Conservation (phyloP, 2,329 filamentous ascomycete genomes). For the Ophiostoma sp. region DNA sequence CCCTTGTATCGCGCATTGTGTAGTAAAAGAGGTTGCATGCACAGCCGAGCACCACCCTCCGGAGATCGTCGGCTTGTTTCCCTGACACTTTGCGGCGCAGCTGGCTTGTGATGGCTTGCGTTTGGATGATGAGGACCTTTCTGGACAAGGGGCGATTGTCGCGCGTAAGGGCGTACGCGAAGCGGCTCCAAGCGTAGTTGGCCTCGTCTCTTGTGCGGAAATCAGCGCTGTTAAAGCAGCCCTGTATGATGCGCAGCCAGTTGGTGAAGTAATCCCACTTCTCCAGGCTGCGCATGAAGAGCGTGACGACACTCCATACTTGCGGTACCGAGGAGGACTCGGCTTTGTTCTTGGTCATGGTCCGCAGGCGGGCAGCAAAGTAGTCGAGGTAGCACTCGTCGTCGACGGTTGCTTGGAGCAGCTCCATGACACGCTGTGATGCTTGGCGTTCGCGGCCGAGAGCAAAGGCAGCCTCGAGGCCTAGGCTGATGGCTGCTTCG, state of each 20-base stretch:
- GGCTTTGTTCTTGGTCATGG: slow-evolving; percentile 61
- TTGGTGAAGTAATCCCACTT: slow-evolving; percentile 68
- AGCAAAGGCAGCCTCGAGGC: slow-evolving; percentile 61
- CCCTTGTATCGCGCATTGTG: slow-evolving; percentile 59
- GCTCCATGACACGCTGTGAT: slow-evolving; percentile 59
- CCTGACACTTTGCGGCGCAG: slow-evolving; percentile 56
- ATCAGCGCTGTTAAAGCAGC: slow-evolving; percentile 77
- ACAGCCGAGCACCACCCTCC: slow-evolving; percentile 56
- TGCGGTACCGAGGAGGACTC: slow-evolving; percentile 67
- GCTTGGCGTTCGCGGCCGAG: slow-evolving; percentile 65
- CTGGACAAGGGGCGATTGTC: slow-evolving; percentile 55
- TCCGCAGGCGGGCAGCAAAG: slow-evolving; percentile 60
- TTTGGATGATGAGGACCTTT: slow-evolving; percentile 47
- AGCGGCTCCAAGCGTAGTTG: slow-evolving; percentile 77
- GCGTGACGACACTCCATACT: slow-evolving; percentile 78
- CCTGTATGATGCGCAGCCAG: slow-evolving; percentile 75
- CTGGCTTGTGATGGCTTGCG: slow-evolving; percentile 62
- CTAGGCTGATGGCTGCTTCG: slow-evolving; percentile 65
- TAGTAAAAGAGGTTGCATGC: slow-evolving; percentile 82
- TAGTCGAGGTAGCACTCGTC: slow-evolving; percentile 62
- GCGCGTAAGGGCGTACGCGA: slow-evolving; percentile 67
- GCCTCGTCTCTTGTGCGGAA: slow-evolving; percentile 65
- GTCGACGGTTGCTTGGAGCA: slow-evolving; percentile 55
- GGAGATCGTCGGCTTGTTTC: slow-evolving; percentile 54
- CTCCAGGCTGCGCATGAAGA: slow-evolving; percentile 65